A percentile compares a stretch with the other conserved stretches of the same genome.
phyloP scores from a whole-genome alignment of 2,329 filamentous ascomycete species.

The Fusarium nodosum region DNA sequence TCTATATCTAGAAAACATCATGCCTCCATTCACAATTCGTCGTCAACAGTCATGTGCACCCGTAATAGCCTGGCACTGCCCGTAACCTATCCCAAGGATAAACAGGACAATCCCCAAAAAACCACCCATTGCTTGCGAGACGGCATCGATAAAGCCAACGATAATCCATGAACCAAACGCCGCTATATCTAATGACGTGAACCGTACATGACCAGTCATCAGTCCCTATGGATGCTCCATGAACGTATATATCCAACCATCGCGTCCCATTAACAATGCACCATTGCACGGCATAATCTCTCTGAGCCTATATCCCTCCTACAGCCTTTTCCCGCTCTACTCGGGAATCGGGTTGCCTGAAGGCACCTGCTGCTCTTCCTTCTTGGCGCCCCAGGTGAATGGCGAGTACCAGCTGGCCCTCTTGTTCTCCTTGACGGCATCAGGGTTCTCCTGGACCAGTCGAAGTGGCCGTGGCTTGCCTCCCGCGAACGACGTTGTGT shows the following conservation, averaged over 20 bases:
- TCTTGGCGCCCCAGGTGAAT: slow-evolving; percentile 66
- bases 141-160: slow-evolving; percentile 47
- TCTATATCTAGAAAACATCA: slow-evolving; percentile 37
- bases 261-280: slow-evolving; percentile 41
- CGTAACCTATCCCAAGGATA: slow-evolving; percentile 39
- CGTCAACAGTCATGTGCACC: slow-evolving; percentile 39
- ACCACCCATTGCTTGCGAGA: slow-evolving; percentile 43
- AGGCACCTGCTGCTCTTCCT: slow-evolving; percentile 59
- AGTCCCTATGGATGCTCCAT: slow-evolving; percentile 44
- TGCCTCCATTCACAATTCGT: slow-evolving; percentile 32
- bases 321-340: slow-evolving; percentile 42
- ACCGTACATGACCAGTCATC: slow-evolving; percentile 51
- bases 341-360: slow-evolving; percentile 54
- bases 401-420: slow-evolving; percentile 74
- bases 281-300: slow-evolving; percentile 15
- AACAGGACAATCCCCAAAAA: slow-evolving; percentile 32
- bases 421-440: slow-evolving; percentile 67
- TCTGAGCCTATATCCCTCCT: slow-evolving; percentile 14
- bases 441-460: slow-evolving; percentile 83
- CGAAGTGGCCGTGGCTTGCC: slow-evolving; percentile 87
- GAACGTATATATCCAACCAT: slow-evolving; percentile 49
- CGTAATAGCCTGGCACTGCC: slow-evolving; percentile 27
- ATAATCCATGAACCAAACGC: slow-evolving; percentile 52
- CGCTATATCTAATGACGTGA: slow-evolving; percentile 52
- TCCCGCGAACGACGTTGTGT: slow-evolving; percentile 68